Evolutionary conservation across 2,329 filamentous ascomycete genomes (phyloP), one percentile per base, ranked within the genome.

Genomic region (Ceratocystis papillata): DNA sequence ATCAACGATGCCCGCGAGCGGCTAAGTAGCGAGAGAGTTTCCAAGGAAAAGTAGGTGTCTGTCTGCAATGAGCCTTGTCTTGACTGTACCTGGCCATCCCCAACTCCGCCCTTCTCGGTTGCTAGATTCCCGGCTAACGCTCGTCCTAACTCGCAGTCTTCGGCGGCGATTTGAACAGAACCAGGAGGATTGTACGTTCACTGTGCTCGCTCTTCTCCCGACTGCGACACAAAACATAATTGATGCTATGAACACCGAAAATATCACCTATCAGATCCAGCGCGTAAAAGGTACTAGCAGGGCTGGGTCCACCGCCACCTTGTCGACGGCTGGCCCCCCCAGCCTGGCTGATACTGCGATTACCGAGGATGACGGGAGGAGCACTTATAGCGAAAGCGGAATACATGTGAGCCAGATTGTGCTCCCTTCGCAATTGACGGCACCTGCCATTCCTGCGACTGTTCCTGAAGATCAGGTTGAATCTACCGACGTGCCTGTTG

Each of bases 131-230:
- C 25, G 37, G 45, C 62, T 50, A 25, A 41, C 37, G 8, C 37
- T 41, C 37, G 37, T 15, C 70, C 5, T 70, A 20, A 57, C 30
- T 59, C 30, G 60, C 57, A 97, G 93, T 76, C 83, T 99, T 69
- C 91, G 92, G 63, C 88, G 94, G 67, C 89, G 94, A 73, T 99
- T 99, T 77, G 90, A 97, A 76, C 94, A 99, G 77, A 99, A 99
- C 76, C 94, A 99, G 75, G 93, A 96, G 74, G 94, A 99, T 77
- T 99, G 94, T 77, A 96, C 93, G 61, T 96, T 95, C 75, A 99
- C 94, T 46, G 91, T 97, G 57, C 86, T 97, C n/a, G 94, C 93
- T 37, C 85, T 99, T 65, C 82, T 99, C 8, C 94, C 94, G 3
- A 96, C 93, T 44, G 89, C 91, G 5, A 92, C 92, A 28, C 86